phyloP scores from a whole-genome alignment of 495 filamentous ascomycete species.

The Aspergillus conjunctus region DNA sequence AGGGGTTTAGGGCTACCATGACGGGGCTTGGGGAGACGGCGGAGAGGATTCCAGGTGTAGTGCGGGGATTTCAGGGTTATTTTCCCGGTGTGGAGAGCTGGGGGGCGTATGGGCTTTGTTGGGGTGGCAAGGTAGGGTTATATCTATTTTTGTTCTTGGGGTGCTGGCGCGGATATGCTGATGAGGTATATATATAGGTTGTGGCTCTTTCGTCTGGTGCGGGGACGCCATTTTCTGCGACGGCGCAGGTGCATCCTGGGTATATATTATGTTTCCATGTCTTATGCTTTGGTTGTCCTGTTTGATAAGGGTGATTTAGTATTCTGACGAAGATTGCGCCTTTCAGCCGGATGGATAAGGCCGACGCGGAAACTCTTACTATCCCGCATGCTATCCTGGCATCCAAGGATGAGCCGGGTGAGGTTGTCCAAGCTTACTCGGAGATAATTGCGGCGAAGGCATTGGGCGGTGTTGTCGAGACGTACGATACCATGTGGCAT shows the following conservation, averaged over 20 bases:
- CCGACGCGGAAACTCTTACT: constrained; percentile 47
- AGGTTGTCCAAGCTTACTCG: constrained; percentile 42
- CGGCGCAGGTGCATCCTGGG: constrained; percentile 55
- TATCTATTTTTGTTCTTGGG: constrained; percentile 5
- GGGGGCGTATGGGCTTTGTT: constrained; percentile 51
- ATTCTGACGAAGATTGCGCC: background rate
- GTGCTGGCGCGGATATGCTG: background rate
- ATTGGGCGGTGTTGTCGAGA: constrained; percentile 48
- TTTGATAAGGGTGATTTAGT: constrained; percentile 1
- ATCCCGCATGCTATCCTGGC: constrained; percentile 58
- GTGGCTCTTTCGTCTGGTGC: constrained; percentile 43
- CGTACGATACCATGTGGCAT: constrained; percentile 56
- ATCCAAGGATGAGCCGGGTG: constrained; percentile 54
- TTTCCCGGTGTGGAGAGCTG: constrained; percentile 42
- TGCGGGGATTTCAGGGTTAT: constrained; percentile 26
- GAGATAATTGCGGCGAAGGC: constrained; percentile 42
- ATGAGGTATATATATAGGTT: constrained; percentile 30
- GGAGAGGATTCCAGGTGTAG: constrained; percentile 26
- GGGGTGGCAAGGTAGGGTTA: constrained; percentile 48
- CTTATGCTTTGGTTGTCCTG: background rate
- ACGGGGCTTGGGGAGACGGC: constrained; percentile 32
- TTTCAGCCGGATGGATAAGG: constrained; percentile 38
- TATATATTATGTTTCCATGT: constrained; percentile 18
- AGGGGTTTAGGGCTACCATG: constrained; percentile 30
- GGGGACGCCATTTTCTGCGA: constrained; percentile 46